Percentiles rank a stretch among this genome's conserved stretches.
phyloP scores from a whole-genome alignment of 1,139 yeast genomes.

The Torulaspora globosa region DNA sequence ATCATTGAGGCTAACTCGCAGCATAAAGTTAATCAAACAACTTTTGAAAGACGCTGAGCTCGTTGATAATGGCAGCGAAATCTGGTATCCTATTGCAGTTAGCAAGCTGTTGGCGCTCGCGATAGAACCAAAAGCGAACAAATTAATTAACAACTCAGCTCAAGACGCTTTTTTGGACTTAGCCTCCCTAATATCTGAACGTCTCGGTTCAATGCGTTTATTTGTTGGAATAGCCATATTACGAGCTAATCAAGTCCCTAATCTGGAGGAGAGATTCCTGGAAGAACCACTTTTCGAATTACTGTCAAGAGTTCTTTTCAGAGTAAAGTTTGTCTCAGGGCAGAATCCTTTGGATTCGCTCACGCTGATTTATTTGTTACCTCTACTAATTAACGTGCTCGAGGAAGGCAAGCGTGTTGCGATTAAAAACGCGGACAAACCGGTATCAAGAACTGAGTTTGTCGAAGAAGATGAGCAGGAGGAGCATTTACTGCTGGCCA shows the following conservation, averaged over 20 bases:
- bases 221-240: slow-evolving; percentile 67
- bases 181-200: slow-evolving; percentile 43
- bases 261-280: slow-evolving; percentile 43
- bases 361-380: slow-evolving; percentile 69
- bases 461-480: slow-evolving; percentile 80
- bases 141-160: slow-evolving; percentile 42
- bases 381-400: slow-evolving; percentile 61
- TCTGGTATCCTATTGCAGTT: slow-evolving; percentile 71
- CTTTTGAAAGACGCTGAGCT: slow-evolving; percentile 48
- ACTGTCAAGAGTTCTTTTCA: slow-evolving; percentile 64
- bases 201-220: slow-evolving; percentile 49
- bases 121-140: slow-evolving; percentile 38
- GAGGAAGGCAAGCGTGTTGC: slow-evolving; percentile 57
- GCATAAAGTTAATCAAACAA: slow-evolving; percentile 51
- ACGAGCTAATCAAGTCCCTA: slow-evolving; percentile 46
- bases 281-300: slow-evolving; percentile 54
- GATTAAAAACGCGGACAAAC: slow-evolving; percentile 47
- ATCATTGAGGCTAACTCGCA: slow-evolving; percentile 44
- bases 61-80: slow-evolving; percentile 63
- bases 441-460: slow-evolving; percentile 54
- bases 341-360: slow-evolving; percentile 66
- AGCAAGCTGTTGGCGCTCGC: slow-evolving; percentile 44
- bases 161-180: slow-evolving; percentile 44
- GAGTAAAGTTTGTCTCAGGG: slow-evolving; percentile 70
- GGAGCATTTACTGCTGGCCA: slow-evolving; percentile 73